Conservation (phyloP, 352 stramenopile genomes). For the Pythium biforme region DNA sequence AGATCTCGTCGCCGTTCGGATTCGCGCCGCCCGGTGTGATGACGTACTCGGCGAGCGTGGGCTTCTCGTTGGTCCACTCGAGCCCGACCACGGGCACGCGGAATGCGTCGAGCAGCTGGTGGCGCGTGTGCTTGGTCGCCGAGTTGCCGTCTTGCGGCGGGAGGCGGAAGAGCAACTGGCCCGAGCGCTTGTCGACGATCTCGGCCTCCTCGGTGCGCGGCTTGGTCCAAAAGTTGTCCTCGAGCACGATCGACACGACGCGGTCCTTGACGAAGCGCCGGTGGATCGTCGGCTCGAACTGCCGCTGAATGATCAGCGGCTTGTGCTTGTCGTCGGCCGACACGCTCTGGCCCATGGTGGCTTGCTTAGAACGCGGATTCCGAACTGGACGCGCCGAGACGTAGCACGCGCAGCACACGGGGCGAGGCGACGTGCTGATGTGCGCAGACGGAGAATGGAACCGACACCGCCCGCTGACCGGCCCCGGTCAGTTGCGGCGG, state of each 20-base stretch:
- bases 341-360: constrained; percentile 17
- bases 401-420: no score
- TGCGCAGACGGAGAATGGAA: no score
- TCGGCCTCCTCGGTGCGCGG: constrained; percentile 12
- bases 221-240: constrained; percentile 27
- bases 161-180: constrained; percentile 20
- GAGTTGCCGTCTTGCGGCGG: constrained; percentile 11
- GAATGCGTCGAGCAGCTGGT: constrained; percentile 23
- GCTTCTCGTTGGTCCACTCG: constrained; percentile 17
- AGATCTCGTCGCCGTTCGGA: constrained; percentile 9
- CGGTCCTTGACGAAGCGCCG: constrained; percentile 23
- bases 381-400: neutral
- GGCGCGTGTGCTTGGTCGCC: constrained; percentile 15
- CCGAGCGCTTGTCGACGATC: constrained; percentile 19
- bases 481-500: no score
- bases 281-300: constrained; percentile 24
- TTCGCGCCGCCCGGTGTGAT: constrained; percentile 14
- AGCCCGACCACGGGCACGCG: constrained; percentile 19
- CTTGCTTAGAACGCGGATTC: neutral
- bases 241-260: constrained; percentile 20
- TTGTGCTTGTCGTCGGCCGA: constrained; percentile 24
- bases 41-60: constrained; percentile 13
- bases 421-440: no score
- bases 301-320: constrained; percentile 20
- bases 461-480: no score